phyloP scores from a whole-genome alignment of 345 rosid genomes.

The Aethionema arabicum region DNA sequence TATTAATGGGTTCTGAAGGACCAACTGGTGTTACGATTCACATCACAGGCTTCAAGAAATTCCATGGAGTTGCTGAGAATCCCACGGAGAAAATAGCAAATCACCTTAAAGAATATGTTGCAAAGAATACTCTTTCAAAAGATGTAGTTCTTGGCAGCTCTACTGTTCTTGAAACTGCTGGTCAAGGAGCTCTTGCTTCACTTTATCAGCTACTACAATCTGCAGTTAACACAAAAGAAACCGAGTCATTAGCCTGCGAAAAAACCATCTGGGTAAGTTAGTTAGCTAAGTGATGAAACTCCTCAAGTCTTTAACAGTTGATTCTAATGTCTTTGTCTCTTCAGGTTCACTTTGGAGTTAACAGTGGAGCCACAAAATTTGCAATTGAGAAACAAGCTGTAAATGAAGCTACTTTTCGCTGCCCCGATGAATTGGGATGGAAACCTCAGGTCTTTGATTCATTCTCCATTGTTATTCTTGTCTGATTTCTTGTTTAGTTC shows the following conservation, averaged over 20 bases:
- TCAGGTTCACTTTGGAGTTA: conserved; percentile 91
- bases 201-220: conserved; percentile 68
- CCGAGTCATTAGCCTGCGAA: conserved; percentile 47
- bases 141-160: conserved; percentile 76
- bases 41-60: conserved; percentile 93
- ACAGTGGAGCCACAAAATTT: conserved; percentile 87
- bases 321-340: conserved; percentile 30
- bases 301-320: not conserved
- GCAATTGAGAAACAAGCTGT: conserved; percentile 92
- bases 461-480: conserved; percentile 11
- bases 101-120: conserved; percentile 65
- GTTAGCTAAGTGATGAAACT: conserved; percentile 3
- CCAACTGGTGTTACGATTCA: conserved; percentile 72
- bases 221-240: conserved; percentile 45
- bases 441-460: conserved; percentile 78
- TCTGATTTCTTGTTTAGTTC: conserved; percentile 3
- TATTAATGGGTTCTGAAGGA: conserved; percentile 94
- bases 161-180: conserved; percentile 85
- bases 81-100: conserved; percentile 80
- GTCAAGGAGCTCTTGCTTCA: conserved; percentile 63
- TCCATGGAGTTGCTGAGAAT: conserved; percentile 97
- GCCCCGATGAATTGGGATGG: conserved; percentile 99
- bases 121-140: conserved; percentile 67
- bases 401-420: conserved; percentile 95
- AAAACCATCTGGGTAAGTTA: conserved; percentile 75